These are phyloP conservation scores for Yamadazyma akitaensis DNA, from an alignment of 805 yeast genomes.

Conservation along the genomic window DNA sequence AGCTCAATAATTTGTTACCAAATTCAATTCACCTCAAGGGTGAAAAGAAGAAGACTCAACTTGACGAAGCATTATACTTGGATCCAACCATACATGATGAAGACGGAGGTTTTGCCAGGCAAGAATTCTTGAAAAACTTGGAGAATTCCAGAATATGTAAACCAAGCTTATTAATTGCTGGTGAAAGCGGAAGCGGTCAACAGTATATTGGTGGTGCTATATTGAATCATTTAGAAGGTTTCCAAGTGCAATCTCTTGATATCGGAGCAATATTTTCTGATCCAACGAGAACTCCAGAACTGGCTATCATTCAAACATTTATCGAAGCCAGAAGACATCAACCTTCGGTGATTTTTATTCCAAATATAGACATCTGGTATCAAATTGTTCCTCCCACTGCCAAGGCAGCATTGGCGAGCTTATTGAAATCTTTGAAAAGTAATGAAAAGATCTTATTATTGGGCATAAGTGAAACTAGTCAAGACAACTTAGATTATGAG, in stretches of 20 bases:
- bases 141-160: constrained; percentile 66
- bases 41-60: constrained; percentile 46
- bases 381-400: constrained; percentile 66
- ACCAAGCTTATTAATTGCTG: constrained; percentile 76
- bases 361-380: constrained; percentile 77
- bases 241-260: constrained; percentile 83
- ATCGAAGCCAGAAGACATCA: constrained; percentile 86
- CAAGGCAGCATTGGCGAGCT: constrained; percentile 64
- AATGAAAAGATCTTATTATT: constrained; percentile 71
- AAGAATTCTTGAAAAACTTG: constrained; percentile 52
- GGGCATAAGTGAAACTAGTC: constrained; percentile 60
- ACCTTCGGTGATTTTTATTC: constrained; percentile 82
- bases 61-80: constrained; percentile 68
- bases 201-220: constrained; percentile 80
- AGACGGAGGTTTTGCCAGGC: constrained; percentile 67
- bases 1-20: constrained; percentile 62
- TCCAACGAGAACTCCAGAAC: constrained; percentile 76
- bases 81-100: constrained; percentile 53
- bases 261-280: constrained; percentile 75
- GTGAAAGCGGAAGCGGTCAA: constrained; percentile 81
- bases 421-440: constrained; percentile 64
- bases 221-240: constrained; percentile 80
- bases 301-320: constrained; percentile 76
- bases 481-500: constrained; percentile 42
- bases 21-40: constrained; percentile 30